A percentile compares a stretch with the other conserved stretches of the same genome.
These are phyloP conservation scores for Austropuccinia psidii DNA, from an alignment of 1,284 basidiomycete genomes.

Conservation along the genomic window DNA sequence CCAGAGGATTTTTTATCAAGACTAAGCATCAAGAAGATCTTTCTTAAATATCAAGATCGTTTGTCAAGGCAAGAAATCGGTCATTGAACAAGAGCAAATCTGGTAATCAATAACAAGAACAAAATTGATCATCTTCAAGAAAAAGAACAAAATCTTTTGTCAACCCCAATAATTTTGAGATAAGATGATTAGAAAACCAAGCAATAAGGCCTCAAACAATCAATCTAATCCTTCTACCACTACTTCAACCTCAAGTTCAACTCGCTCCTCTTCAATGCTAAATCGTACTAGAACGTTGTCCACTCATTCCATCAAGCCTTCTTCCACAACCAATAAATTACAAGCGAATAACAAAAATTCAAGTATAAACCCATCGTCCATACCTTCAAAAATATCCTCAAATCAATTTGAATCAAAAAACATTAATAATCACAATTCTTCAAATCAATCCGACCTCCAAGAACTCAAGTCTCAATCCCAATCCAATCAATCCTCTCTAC, in stretches of 20 bases:
- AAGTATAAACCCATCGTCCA: background rate
- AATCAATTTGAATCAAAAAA: background rate
- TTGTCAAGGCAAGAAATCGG: too few species aligned
- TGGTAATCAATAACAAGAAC: too few species aligned
- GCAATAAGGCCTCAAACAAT: background rate
- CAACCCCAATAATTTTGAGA: too few species aligned
- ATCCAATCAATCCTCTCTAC: slow-evolving; percentile 11
- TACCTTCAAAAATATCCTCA: background rate
- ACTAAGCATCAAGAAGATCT: too few species aligned
- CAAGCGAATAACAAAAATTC: background rate
- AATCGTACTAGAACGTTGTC: slow-evolving; percentile 13
- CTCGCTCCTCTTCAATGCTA: background rate
- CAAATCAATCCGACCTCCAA: background rate
- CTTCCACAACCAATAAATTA: slow-evolving; percentile 7
- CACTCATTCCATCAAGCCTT: slow-evolving; percentile 15
- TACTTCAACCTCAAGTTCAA: background rate
- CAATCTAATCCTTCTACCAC: background rate
- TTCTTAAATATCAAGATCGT: too few species aligned
- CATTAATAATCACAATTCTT: background rate
- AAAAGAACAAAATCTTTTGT: too few species aligned
- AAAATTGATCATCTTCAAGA: too few species aligned
- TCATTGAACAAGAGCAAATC: too few species aligned
- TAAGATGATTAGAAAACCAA: too few species aligned
- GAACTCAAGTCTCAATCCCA: background rate
- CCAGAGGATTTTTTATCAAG: too few species aligned